Conservation (phyloP, 768 basidiomycete species). For the Phaeolepiota aurea region DNA sequence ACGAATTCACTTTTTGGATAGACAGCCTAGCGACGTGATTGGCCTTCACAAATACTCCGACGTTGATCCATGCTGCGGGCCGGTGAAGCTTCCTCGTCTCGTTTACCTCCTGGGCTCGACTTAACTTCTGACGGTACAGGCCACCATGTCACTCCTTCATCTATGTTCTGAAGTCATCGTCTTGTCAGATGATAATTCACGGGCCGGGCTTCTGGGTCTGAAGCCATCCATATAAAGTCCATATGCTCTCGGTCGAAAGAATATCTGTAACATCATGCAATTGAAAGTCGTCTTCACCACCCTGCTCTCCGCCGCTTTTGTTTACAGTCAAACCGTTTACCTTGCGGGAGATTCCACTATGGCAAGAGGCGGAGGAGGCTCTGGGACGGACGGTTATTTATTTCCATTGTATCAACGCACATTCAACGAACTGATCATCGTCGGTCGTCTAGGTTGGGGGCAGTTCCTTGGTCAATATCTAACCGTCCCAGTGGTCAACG, state of each 20-base stretch:
- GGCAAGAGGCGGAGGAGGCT: conserved; percentile 29
- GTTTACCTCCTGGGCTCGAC: neutral
- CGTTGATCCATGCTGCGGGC: neutral
- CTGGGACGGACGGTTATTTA: conserved; percentile 23
- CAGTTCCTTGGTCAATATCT: conserved; percentile 32
- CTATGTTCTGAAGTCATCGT: neutral
- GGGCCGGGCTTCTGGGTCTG: neutral
- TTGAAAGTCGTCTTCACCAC: neutral
- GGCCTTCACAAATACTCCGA: neutral
- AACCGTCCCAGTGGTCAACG: conserved; percentile 34
- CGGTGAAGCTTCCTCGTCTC: neutral
- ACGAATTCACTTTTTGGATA: no score
- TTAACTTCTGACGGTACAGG: neutral
- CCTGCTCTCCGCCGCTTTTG: conserved; percentile 5
- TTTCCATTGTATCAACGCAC: neutral
- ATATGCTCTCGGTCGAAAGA: neutral
- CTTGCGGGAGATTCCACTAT: conserved; percentile 37
- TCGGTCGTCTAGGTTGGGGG: conserved; percentile 29
- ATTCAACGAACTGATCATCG: neutral
- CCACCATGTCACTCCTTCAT: neutral
- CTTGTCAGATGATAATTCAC: neutral
- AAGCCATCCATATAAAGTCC: neutral
- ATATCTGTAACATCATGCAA: neutral
- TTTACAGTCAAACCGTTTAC: conserved; percentile 28
- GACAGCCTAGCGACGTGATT: no score